Percentiles rank a stretch among this genome's conserved stretches.
Evolutionary conservation across 495 filamentous ascomycete species (phyloP).

Genomic region (Penicillium mononematosum): DNA sequence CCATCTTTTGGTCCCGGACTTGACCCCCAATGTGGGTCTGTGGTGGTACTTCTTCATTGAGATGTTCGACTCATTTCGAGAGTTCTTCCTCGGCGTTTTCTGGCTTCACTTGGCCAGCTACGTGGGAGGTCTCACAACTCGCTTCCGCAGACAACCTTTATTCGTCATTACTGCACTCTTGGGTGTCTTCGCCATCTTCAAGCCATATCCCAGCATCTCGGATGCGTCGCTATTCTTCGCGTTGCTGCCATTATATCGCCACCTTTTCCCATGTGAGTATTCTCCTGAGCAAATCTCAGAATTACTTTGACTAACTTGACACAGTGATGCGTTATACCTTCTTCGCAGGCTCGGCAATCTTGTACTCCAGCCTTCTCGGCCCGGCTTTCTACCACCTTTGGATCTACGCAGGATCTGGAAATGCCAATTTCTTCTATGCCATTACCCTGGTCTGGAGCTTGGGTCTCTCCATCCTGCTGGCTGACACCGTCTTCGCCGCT

Average conservation of each 20-base stretch:
- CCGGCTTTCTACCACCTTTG: constrained; percentile 96
- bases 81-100: constrained; percentile 96
- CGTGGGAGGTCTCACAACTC: constrained; percentile 76
- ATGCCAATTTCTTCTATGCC: constrained; percentile 99
- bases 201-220: constrained; percentile 90
- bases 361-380: constrained; percentile 85
- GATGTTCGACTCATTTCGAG: constrained; percentile 97
- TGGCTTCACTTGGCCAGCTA: constrained; percentile 93
- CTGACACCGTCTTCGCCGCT: constrained; percentile 82
- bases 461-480: constrained; percentile 75
- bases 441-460: constrained; percentile 97
- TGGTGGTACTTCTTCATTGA: constrained; percentile 99
- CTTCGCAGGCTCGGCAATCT: constrained; percentile 71
- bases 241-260: constrained; percentile 80
- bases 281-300: neutral
- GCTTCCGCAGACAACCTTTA: constrained; percentile 78
- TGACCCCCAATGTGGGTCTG: constrained; percentile 91
- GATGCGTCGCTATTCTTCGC: constrained; percentile 83
- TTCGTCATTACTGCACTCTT: constrained; percentile 78
- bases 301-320: constrained; percentile 17
- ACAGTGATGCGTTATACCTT: constrained; percentile 92
- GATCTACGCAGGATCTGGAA: constrained; percentile 97
- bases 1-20: constrained; percentile 83
- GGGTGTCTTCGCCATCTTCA: constrained; percentile 89
- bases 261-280: constrained; percentile 84